These are phyloP conservation scores for Candida ponderosae DNA, from an alignment of 805 yeast species.

Conservation along the genomic window DNA sequence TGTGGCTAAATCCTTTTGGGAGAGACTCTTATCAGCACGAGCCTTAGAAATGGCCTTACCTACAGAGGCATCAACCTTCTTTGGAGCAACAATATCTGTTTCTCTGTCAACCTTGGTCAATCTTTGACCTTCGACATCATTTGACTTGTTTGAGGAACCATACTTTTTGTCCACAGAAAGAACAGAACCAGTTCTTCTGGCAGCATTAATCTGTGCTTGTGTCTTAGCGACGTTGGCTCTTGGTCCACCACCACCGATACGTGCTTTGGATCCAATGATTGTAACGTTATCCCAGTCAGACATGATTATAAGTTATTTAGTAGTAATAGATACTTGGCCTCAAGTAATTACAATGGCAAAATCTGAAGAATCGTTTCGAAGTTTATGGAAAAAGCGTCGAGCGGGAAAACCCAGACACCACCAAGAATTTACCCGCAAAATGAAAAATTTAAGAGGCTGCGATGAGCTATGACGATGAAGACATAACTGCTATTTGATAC, in stretches of 20 bases:
- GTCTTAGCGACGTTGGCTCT: constrained; percentile 77
- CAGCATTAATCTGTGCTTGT: constrained; percentile 76
- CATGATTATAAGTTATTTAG: constrained; percentile 17
- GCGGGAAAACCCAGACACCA: no score
- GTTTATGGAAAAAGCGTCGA: no score
- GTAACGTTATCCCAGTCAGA: constrained; percentile 93
- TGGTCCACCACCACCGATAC: constrained; percentile 86
- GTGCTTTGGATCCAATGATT: constrained; percentile 80
- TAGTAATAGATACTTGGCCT: no score
- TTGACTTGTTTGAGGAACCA: constrained; percentile 49
- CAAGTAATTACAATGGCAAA: no score
- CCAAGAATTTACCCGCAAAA: no score
- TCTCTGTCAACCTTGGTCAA: constrained; percentile 88
- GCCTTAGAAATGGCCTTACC: constrained; percentile 84
- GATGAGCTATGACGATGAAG: no score
- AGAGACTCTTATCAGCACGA: constrained; percentile 78
- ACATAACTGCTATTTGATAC: no score
- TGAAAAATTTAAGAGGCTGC: no score
- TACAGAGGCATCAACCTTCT: constrained; percentile 75
- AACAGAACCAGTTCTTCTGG: constrained; percentile 87
- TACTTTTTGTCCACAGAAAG: constrained; percentile 92
- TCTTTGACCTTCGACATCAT: constrained; percentile 89
- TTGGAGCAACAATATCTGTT: constrained; percentile 88
- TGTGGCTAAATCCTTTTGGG: constrained; percentile 96
- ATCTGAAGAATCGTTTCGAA: no score